These are phyloP conservation scores for Coelastrella sp. DNA, from an alignment of 139 green algal genomes.

Conservation along the genomic window DNA sequence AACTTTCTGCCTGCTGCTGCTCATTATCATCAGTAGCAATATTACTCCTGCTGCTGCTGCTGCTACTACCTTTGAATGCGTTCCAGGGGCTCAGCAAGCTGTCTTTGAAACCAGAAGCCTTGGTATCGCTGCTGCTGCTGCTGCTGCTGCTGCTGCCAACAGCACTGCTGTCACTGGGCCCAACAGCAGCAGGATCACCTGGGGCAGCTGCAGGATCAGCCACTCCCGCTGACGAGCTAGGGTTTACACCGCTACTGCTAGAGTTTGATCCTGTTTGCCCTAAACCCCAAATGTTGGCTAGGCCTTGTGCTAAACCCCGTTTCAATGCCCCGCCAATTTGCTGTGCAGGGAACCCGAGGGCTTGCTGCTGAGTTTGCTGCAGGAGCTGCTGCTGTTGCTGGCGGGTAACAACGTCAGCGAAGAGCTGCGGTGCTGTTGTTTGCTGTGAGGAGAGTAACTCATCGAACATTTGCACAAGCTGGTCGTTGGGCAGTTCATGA, in stretches of 20 bases:
- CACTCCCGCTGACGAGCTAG: too few species aligned
- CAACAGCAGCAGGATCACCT: not conserved
- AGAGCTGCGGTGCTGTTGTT: constrained; percentile 36
- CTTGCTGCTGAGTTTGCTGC: constrained; percentile 8
- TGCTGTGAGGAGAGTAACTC: constrained; percentile 29
- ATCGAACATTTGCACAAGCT: constrained; percentile 29
- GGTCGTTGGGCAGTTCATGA: constrained; percentile 14
- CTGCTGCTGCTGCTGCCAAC: not conserved
- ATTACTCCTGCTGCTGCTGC: constrained; percentile 10
- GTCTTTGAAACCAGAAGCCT: not conserved
- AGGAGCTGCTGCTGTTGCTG: constrained; percentile 27
- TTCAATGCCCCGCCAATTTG: constrained; percentile 1
- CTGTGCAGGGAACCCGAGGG: not conserved
- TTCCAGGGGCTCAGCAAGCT: not conserved
- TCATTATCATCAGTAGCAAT: not conserved
- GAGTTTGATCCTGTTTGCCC: not conserved
- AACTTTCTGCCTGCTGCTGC: not conserved
- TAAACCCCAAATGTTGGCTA: not conserved
- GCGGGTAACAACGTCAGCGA: constrained; percentile 27
- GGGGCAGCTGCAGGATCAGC: not conserved
- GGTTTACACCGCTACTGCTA: not conserved
- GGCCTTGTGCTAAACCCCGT: not conserved
- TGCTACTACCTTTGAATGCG: not conserved
- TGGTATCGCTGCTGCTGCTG: constrained; percentile 13
- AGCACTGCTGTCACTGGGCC: not conserved